Percentiles rank a stretch among this genome's conserved stretches.
phyloP scores from a whole-genome alignment of 2,329 filamentous ascomycete genomes.

The Talaromyces sp. region DNA sequence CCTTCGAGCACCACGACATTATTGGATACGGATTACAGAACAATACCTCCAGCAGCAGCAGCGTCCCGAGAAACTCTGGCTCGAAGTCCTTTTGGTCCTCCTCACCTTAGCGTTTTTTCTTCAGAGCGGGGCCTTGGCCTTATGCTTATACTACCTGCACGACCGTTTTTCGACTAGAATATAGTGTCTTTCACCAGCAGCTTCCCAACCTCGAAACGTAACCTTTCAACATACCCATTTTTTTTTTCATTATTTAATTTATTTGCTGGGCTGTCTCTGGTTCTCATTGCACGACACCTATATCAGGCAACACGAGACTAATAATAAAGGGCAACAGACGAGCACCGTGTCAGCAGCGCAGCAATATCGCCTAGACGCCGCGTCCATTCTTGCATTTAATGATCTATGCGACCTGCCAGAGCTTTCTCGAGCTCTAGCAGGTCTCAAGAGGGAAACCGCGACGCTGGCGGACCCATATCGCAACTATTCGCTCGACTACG shows the following conservation, averaged over 20 bases:
- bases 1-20: background rate
- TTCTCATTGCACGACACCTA: background rate
- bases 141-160: conserved; percentile 14
- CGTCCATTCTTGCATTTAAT: conserved; percentile 10
- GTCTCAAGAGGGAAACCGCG: conserved; percentile 64
- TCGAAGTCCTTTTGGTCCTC: conserved; percentile 6
- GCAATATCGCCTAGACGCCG: background rate
- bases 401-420: conserved; percentile 54
- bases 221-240: background rate
- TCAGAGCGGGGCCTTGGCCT: conserved; percentile 12
- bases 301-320: background rate
- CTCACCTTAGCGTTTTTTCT: conserved; percentile 10
- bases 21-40: background rate
- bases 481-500: conserved; percentile 73
- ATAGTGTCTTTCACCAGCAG: conserved; percentile 9
- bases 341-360: background rate
- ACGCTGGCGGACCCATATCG: conserved; percentile 72
- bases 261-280: background rate
- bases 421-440: conserved; percentile 66
- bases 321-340: background rate
- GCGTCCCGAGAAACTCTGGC: conserved; percentile 5
- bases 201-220: conserved; percentile 2
- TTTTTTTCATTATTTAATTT: background rate
- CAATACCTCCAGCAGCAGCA: background rate
- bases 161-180: conserved; percentile 7